Base-by-base conservation (phyloP, 2,329 filamentous ascomycete species). In the Beauveria sp. region DNA sequence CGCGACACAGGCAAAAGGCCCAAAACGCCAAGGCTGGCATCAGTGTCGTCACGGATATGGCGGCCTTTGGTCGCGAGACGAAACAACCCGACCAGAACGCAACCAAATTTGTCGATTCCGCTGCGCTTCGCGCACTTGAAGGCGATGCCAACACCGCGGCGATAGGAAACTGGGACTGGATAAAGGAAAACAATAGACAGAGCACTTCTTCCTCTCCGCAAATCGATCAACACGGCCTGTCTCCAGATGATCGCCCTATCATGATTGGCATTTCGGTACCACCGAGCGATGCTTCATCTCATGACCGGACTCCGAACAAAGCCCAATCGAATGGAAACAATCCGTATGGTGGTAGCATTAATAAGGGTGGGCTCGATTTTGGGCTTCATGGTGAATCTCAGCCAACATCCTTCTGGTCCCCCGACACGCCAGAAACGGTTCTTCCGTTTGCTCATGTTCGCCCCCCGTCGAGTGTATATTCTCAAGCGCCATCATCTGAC, bases 221-320 rank as follows among this genome's bases (percentile, higher is more conserved):
- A 16, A 64, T 67, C 26, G 59, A 67, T 52, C 63, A 68, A 63
- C 70, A 71, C 12, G 84, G 85, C 63, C 77, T 90, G 4, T 90
- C 88, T 16, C 88, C 88, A 0, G 83, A 81, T 62, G 85, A 88
- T 66, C 79, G 84, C n/a, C 86, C 86, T 1, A 91, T 91, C 62
- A 80, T 88, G 47, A 91, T 91, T 65, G 88, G 88, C 14, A 84
- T 91, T 55, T 81, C 83, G 16, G 76, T 91, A 51, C 83, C 87
- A 2, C 81, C 84, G 16, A 70, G 70, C 8, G 68, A 71, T 22
- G 59, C 51, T 5, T 50, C 50, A 20, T 55, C 56, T 10, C 50
- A 47, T 47, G 43, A 57, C 5, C 51, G 74, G 76, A 40, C 64
- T 76, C 30, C 72, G 68, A 66, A 74, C 71, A 46, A 81, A 73